Evolutionary conservation across 2,329 filamentous ascomycete species (phyloP), one percentile per base, ranked within the genome.

Genomic region (Atkinsonella texensis): DNA sequence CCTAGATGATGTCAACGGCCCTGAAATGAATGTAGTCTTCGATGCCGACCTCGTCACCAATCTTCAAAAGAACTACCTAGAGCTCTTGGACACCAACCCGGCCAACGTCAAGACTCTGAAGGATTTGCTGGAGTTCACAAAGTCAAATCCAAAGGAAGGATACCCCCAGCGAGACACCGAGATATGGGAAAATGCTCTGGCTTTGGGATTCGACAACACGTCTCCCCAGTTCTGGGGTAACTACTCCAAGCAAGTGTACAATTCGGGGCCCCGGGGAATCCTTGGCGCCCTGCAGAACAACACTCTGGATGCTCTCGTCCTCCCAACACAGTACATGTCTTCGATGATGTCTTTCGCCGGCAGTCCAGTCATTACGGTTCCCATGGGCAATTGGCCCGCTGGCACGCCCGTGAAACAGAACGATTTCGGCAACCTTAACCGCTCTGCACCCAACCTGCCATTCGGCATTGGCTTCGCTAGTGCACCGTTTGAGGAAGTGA

Each of bases 381-480:
- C 81, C 0, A 65, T 85, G 54, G 81, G 82, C 0, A 74, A 74
- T 75, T 79, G 74, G 52, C 78, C 79, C 0, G 57, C 65, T 0
- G 72, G 73, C 33, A 74, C 73, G 6, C 65, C 67, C 0, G 70
- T 82, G 3, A 60, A 63, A 9, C 64, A 62, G 20, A 75, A 78
- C 51, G 50, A 52, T 0, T 68, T 74, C 9, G 74, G 77, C 0
- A 70, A 74, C 23, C 65, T 85, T 15, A 74, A 51, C 28, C 15
- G 65, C 0, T 68, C 65, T 0, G 80, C 69, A 1, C 80, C 81
- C 0, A 76, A 77, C 23, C 62, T 80, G 23, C 73, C 73, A 75
- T 83, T 85, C 59, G 83, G 83, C 0, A 63, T 87, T 20, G 71
- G 70, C 12, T 86, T 87, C 58, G 66, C 84, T 48, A 83, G 81